A percentile compares a stretch with the other conserved stretches of the same genome.
phyloP scores from a whole-genome alignment of 1,139 yeast genomes.

The Candida smagusa region DNA sequence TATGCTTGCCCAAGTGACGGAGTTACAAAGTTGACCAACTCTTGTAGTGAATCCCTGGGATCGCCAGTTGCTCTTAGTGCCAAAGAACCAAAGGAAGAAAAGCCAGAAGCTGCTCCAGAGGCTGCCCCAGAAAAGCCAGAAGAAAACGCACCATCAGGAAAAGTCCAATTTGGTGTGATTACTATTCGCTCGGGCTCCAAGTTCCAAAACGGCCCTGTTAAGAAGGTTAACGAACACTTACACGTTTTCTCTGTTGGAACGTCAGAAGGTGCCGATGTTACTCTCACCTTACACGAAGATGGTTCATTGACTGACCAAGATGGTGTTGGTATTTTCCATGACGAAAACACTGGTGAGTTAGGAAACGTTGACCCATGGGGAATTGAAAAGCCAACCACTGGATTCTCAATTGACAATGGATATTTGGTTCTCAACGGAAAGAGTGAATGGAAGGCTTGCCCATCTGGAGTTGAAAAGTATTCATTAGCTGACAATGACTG shows the following conservation, averaged over 20 bases:
- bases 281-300: conserved; percentile 22
- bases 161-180: conserved; percentile 15
- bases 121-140: not conserved
- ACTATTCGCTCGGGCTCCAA: conserved; percentile 21
- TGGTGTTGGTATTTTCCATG: conserved; percentile 23
- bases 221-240: conserved; percentile 26
- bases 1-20: conserved; percentile 19
- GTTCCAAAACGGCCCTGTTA: conserved; percentile 22
- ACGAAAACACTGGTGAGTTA: conserved; percentile 26
- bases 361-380: conserved; percentile 31
- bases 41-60: conserved; percentile 9
- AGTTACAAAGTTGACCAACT: conserved; percentile 9
- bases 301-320: conserved; percentile 28
- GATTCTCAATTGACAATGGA: conserved; percentile 22
- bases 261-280: conserved; percentile 21
- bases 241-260: conserved; percentile 35
- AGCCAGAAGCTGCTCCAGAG: conserved; percentile 1
- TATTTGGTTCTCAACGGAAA: conserved; percentile 21
- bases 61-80: conserved; percentile 11
- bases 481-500: conserved; percentile 27
- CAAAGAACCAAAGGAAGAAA: not conserved
- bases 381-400: conserved; percentile 21
- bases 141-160: not conserved
- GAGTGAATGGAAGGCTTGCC: conserved; percentile 24
- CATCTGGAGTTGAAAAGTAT: conserved; percentile 22